Evolutionary conservation across 1,139 yeast genomes (phyloP), one percentile per base, ranked within the genome.

Genomic region (Ogataea hybrid): DNA sequence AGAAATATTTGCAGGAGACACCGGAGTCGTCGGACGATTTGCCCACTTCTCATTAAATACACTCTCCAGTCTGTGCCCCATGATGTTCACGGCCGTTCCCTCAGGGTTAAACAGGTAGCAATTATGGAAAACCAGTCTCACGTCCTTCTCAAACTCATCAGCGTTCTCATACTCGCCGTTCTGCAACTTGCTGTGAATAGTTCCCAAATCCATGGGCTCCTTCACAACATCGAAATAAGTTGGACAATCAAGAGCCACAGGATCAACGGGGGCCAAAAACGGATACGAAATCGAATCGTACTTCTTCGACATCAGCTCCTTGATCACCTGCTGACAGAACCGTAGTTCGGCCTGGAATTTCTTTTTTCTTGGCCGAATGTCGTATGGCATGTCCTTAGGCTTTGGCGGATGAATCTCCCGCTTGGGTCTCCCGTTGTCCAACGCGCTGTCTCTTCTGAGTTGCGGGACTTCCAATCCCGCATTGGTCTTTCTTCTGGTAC

Each of bases 361-460:
- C 76, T 92, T 90, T 65, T 88, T 86, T 51, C 95, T 79, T 37
- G 97, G 98, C 61, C 94, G 79, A 32, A 77, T 78, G 58, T 88
- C 96, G 57, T 88, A 88, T 3, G 96, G 95, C 62, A 90, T 77
- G 62, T 92, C 97, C 61, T 88, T 88, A 15, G 96, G 86, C 58
- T 86, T 84, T 41, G 98, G 98, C 3, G 98, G 98, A 60, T 90
- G 97, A 38, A 92, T 88, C 56, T 89, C 95, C 54, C 99, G 79
- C 67, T 90, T 90, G 34, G 98, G 97, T 52, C 98, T 76, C 32
- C 81, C 82, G 28, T 74, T 76, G 46, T 68, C 72, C 20, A 44
- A 30, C 4, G 47, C 41, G 5, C 78, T 69, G 39, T 79, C 88
- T 44, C 95, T 74, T 58, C 95, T 74, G 49, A 75, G 75, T 47